Conservation (phyloP, 2,329 filamentous ascomycete genomes). For the Phaeophleospora eucalypticola region DNA sequence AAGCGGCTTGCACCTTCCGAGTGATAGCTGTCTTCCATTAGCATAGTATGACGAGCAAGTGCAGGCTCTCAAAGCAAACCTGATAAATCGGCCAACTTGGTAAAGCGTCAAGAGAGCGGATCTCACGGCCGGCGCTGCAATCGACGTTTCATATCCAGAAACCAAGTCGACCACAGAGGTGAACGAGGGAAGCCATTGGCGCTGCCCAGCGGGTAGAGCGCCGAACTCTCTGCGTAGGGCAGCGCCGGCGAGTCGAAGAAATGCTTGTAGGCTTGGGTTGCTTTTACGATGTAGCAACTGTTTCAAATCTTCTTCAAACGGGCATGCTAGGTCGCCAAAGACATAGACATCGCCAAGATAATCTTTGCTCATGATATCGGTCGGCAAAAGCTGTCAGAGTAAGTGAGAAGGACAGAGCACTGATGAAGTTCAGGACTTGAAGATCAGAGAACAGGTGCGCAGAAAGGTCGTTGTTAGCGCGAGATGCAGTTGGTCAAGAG, state of each 20-base stretch:
- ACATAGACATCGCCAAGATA: not conserved
- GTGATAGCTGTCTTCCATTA: not conserved
- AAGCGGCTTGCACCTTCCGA: not conserved
- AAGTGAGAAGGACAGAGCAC: not conserved
- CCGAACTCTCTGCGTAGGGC: not conserved
- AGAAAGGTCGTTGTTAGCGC: not conserved
- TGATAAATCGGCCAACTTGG: not conserved
- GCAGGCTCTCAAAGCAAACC: not conserved
- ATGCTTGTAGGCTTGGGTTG: not conserved
- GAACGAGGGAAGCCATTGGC: not conserved
- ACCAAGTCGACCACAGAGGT: not conserved
- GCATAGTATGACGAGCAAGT: not conserved
- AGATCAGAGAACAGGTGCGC: not conserved
- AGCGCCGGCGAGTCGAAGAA: not conserved
- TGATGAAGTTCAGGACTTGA: not conserved
- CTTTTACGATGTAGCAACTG: not conserved
- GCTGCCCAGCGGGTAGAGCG: not conserved
- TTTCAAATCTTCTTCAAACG: not conserved
- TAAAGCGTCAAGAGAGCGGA: not conserved
- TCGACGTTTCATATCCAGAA: not conserved
- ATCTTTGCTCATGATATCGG: not conserved
- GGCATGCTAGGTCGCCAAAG: not conserved
- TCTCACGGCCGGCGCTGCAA: not conserved
- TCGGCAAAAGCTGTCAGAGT: not conserved
- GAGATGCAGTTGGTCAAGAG: not conserved